Conservation (phyloP, 805 yeast genomes). For the Suhomyces sp. region DNA sequence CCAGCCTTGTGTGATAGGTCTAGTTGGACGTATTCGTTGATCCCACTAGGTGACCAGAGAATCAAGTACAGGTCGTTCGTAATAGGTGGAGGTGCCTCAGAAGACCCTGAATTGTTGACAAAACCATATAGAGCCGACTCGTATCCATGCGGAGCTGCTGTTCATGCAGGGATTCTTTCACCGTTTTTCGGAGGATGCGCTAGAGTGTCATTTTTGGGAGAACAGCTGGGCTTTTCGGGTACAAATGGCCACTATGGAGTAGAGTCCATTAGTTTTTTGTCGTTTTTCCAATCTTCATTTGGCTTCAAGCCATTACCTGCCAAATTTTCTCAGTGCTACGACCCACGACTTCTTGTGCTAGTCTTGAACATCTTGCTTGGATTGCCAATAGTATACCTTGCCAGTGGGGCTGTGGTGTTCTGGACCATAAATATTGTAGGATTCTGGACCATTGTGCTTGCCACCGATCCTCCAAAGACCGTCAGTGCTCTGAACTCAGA, state of each 20-base stretch:
- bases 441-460: constrained; percentile 77
- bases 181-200: constrained; percentile 80
- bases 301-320: constrained; percentile 44
- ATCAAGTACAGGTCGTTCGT: constrained; percentile 69
- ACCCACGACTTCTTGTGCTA: constrained; percentile 61
- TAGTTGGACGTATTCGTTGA: constrained; percentile 70
- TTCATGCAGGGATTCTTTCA: constrained; percentile 78
- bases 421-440: constrained; percentile 65
- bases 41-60: constrained; percentile 67
- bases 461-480: constrained; percentile 74
- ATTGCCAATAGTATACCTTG: constrained; percentile 54
- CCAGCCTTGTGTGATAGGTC: constrained; percentile 85
- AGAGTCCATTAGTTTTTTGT: constrained; percentile 54
- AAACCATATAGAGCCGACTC: constrained; percentile 84
- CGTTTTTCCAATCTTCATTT: constrained; percentile 75
- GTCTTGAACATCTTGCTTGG: constrained; percentile 61
- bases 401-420: constrained; percentile 41
- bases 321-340: constrained; percentile 54
- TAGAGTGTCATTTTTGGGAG: constrained; percentile 56
- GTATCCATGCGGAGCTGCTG: constrained; percentile 84
- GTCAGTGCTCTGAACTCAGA: constrained; percentile 54
- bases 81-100: constrained; percentile 67
- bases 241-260: constrained; percentile 51
- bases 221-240: constrained; percentile 43
- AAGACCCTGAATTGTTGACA: constrained; percentile 18